These are phyloP conservation scores for Wolfiporia cocos DNA, from an alignment of 1,284 basidiomycete species.

Conservation along the genomic window DNA sequence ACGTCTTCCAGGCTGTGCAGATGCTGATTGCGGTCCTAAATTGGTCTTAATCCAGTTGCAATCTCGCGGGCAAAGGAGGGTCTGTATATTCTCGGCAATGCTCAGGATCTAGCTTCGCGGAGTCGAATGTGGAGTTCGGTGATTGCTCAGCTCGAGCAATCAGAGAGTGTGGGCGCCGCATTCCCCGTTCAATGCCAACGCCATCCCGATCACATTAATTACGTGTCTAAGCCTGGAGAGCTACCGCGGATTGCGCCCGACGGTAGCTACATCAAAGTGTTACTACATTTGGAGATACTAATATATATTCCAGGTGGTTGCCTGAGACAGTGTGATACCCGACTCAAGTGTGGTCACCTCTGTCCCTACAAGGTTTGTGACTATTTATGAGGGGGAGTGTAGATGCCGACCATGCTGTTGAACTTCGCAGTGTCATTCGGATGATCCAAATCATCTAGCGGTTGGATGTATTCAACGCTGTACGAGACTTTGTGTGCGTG, in stretches of 20 bases:
- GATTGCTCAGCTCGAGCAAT: constrained; percentile 45
- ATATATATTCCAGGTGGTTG: constrained; percentile 48
- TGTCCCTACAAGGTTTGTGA: constrained; percentile 54
- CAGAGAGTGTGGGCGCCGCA: constrained; percentile 41
- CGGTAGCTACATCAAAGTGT: constrained; percentile 6
- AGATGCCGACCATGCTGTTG: background rate
- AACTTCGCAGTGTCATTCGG: constrained; percentile 54
- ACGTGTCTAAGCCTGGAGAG: constrained; percentile 45
- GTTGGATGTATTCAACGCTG: constrained; percentile 50
- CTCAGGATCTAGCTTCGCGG: constrained; percentile 35
- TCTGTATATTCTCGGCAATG: constrained; percentile 67
- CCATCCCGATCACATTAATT: constrained; percentile 40
- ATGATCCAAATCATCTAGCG: constrained; percentile 47
- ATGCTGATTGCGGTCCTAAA: background rate
- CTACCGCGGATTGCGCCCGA: constrained; percentile 49
- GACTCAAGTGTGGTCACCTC: constrained; percentile 62
- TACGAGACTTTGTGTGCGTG: constrained; percentile 42
- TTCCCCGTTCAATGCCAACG: constrained; percentile 55
- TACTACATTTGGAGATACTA: background rate
- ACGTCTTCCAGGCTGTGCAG: background rate
- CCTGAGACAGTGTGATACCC: constrained; percentile 45
- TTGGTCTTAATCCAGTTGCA: constrained; percentile 47
- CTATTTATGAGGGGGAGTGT: background rate
- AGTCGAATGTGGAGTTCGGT: constrained; percentile 57
- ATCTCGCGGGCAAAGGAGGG: constrained; percentile 72